These are phyloP conservation scores for Aspergillus udagawae DNA, from an alignment of 2,329 filamentous ascomycete genomes.

Conservation along the genomic window DNA sequence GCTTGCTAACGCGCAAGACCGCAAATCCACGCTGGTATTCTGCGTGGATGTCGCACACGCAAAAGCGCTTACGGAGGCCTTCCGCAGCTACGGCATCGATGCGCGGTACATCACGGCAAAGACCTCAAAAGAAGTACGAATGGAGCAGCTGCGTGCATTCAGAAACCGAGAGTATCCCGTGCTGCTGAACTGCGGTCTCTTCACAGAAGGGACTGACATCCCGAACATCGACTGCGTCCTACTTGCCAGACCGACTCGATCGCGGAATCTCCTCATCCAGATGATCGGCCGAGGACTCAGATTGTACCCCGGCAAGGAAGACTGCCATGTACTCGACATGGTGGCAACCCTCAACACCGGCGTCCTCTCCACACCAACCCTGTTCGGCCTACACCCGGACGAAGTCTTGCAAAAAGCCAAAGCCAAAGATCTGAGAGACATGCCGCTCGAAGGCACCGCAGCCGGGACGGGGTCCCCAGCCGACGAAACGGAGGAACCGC, in stretches of 20 bases:
- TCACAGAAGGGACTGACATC: constrained; percentile 96
- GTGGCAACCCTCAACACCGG: constrained; percentile 80
- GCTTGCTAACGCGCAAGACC: constrained; percentile 67
- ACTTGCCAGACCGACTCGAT: constrained; percentile 81
- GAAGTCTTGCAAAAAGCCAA: constrained; percentile 68
- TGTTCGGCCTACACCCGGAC: constrained; percentile 86
- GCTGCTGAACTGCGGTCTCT: constrained; percentile 90
- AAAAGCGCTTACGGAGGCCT: constrained; percentile 66
- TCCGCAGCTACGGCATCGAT: constrained; percentile 73
- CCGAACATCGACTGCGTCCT: constrained; percentile 95
- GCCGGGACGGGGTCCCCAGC: constrained; percentile 24
- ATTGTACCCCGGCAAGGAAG: constrained; percentile 70
- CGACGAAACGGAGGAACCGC: constrained; percentile 30
- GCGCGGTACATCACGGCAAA: constrained; percentile 83
- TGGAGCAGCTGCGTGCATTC: constrained; percentile 70
- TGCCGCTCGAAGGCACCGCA: background rate
- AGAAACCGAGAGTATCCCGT: constrained; percentile 74
- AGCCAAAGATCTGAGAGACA: constrained; percentile 56
- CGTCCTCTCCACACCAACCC: constrained; percentile 82
- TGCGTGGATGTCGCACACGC: constrained; percentile 90
- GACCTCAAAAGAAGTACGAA: constrained; percentile 66
- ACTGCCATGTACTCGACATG: constrained; percentile 96
- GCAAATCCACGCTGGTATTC: constrained; percentile 87
- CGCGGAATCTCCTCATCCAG: constrained; percentile 88
- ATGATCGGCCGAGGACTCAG: constrained; percentile 97